Evolutionary conservation across 2,329 filamentous ascomycete genomes (phyloP).

Genomic region (Arthrobotrys entomopaga): DNA sequence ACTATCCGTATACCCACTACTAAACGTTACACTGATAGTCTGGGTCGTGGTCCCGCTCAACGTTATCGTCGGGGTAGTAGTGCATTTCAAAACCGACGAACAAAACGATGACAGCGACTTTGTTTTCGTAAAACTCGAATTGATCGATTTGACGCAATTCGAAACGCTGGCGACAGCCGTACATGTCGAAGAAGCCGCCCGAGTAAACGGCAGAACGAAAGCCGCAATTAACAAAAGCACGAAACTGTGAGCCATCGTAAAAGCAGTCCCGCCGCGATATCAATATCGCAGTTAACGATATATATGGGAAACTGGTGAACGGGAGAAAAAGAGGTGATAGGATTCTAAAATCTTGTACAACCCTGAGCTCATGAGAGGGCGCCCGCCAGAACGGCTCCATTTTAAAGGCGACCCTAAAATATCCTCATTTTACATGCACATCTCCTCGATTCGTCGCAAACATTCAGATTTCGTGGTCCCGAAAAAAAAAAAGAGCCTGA

Average conservation of each 20-base stretch:
- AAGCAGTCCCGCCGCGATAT: background rate
- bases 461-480: too few species aligned
- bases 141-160: conserved; percentile 14
- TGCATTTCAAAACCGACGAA: conserved; percentile 12
- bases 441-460: conserved; percentile 3
- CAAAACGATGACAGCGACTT: conserved; percentile 14
- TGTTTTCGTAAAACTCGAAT: conserved; percentile 2
- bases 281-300: background rate
- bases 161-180: conserved; percentile 14
- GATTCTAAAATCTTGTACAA: background rate
- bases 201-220: background rate
- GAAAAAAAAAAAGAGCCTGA: background rate
- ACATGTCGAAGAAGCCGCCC: background rate
- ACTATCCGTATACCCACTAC: background rate
- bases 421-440: background rate
- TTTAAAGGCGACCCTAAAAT: conserved; percentile 1
- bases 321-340: background rate
- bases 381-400: background rate
- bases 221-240: background rate
- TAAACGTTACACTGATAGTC: background rate
- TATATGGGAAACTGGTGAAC: background rate
- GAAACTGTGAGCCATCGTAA: background rate
- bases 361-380: too few species aligned
- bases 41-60: conserved; percentile 1
- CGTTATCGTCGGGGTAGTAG: conserved; percentile 1